Percentiles rank a stretch among this genome's conserved stretches.
phyloP scores from a whole-genome alignment of 208 protist genomes.

The Acanthamoeba divionensis region DNA sequence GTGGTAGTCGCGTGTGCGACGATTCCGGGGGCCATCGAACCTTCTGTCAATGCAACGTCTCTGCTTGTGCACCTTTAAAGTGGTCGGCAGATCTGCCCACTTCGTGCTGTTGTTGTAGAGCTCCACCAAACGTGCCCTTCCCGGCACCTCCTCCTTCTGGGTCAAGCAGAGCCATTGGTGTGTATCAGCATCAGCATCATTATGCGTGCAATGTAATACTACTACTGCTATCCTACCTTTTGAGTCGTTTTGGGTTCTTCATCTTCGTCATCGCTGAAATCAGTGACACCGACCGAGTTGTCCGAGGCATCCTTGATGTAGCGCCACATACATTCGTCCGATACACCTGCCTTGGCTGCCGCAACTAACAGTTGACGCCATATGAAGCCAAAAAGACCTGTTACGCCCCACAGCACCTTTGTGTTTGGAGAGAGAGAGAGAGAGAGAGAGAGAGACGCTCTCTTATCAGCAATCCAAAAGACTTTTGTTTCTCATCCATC shows the following conservation, averaged over 20 bases:
- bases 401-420: not conserved
- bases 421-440: not conserved
- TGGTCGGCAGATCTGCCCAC: not conserved
- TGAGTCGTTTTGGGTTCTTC: too few relatives aligned
- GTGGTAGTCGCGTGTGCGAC: not conserved
- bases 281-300: not conserved
- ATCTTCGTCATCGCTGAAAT: not conserved
- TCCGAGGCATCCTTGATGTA: constrained; percentile 1
- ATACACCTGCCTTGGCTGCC: not conserved
- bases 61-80: not conserved
- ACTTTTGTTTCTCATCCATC: too few relatives aligned
- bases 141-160: too few relatives aligned
- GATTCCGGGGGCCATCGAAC: not conserved
- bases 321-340: not conserved
- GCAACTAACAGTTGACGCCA: not conserved
- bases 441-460: too few relatives aligned
- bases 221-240: too few relatives aligned
- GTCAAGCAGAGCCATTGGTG: too few relatives aligned
- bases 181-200: too few relatives aligned
- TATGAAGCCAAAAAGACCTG: not conserved
- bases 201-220: too few relatives aligned
- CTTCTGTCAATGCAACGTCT: constrained; percentile 21
- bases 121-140: not conserved
- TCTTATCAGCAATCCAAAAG: too few relatives aligned
- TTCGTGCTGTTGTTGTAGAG: not conserved